These are phyloP conservation scores for Leptographium procerum DNA, from an alignment of 2,329 filamentous ascomycete genomes.

Conservation along the genomic window DNA sequence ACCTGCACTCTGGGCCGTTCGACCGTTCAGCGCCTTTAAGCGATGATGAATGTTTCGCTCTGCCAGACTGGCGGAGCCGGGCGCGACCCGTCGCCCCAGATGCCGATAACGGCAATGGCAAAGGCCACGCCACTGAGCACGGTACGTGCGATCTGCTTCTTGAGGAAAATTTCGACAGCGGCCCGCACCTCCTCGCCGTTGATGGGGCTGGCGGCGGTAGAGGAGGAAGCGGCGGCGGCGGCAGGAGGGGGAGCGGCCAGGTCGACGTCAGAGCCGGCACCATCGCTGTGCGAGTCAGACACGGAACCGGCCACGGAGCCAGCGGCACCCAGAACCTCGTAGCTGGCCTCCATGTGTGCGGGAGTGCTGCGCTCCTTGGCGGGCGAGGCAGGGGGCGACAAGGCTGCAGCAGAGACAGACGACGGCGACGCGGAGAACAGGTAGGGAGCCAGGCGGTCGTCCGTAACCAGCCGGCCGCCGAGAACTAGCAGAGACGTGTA, in stretches of 20 bases:
- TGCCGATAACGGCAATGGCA: conserved; percentile 49
- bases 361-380: not conserved
- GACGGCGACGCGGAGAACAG: conserved; percentile 20
- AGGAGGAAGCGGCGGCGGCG: conserved; percentile 31
- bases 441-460: conserved; percentile 35
- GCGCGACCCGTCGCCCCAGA: conserved; percentile 50
- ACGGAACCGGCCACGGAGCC: conserved; percentile 8
- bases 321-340: conserved; percentile 39
- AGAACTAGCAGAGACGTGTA: conserved; percentile 66
- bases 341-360: conserved; percentile 54
- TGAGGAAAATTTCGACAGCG: conserved; percentile 43
- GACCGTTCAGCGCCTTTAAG: no score
- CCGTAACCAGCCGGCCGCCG: conserved; percentile 44
- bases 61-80: conserved; percentile 1
- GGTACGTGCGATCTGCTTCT: conserved; percentile 42
- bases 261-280: conserved; percentile 14
- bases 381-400: conserved; percentile 13
- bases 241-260: conserved; percentile 9
- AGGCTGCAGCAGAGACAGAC: conserved; percentile 12
- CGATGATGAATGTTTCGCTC: not conserved
- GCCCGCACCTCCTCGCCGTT: conserved; percentile 53
- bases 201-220: conserved; percentile 31
- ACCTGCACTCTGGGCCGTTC: no score
- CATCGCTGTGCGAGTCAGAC: conserved; percentile 30
- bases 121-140: conserved; percentile 45